Conservation (phyloP, 495 filamentous ascomycete species). For the Alectoria sarmentosa region DNA sequence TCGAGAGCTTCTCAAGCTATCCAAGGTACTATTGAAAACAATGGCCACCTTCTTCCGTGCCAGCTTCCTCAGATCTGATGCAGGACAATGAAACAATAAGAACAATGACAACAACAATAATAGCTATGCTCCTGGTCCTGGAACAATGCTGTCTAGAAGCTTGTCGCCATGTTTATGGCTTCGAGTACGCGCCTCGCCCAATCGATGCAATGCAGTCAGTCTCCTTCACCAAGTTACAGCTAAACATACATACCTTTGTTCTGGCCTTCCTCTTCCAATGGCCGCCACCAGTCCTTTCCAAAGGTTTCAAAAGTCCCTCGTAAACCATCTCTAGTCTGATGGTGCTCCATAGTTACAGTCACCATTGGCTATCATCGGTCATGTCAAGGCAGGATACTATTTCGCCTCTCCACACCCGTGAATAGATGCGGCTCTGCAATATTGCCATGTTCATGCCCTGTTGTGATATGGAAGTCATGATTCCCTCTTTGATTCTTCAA, state of each 20-base stretch:
- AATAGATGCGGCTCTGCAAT: background rate
- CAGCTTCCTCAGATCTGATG: background rate
- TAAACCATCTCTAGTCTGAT: slow-evolving; percentile 7
- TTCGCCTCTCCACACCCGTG: background rate
- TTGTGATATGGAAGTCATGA: background rate
- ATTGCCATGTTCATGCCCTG: background rate
- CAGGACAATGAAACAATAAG: slow-evolving; percentile 7
- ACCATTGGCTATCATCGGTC: slow-evolving; percentile 1
- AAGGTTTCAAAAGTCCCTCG: background rate
- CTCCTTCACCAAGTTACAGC: slow-evolving; percentile 6
- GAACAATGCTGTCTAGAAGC: slow-evolving; percentile 1
- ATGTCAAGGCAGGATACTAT: background rate
- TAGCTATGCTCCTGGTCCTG: background rate
- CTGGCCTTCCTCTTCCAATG: background rate
- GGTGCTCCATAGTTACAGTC: background rate
- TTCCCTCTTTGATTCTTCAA: background rate
- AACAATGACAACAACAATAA: too few relatives aligned
- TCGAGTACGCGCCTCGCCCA: slow-evolving; percentile 4
- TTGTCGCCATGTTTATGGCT: background rate
- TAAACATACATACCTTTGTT: slow-evolving; percentile 4
- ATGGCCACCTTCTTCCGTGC: background rate
- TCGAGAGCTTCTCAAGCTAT: background rate
- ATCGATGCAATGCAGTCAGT: background rate
- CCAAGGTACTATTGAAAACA: background rate
- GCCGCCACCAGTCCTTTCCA: background rate